Conservation (phyloP, 73 alveolate species). For the Breviolum minutum region DNA sequence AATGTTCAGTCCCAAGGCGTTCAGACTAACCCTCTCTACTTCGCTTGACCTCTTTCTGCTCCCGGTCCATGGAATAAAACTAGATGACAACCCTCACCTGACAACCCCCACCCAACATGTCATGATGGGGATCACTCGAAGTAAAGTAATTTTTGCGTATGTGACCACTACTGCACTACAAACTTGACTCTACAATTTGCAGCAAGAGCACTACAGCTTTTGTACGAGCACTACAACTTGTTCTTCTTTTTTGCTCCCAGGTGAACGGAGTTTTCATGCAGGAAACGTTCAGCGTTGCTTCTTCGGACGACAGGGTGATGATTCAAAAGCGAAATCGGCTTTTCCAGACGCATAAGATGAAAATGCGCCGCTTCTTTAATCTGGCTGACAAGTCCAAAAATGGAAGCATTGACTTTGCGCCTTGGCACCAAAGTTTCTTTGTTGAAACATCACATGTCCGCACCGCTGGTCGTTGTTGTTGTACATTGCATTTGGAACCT, state of each 20-base stretch:
- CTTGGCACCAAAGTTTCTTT: neutral
- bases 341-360: slow-evolving; percentile 14
- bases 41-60: too few species aligned
- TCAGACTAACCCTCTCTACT: too few species aligned
- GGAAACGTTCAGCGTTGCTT: slow-evolving; percentile 80
- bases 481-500: neutral
- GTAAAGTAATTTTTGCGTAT: too few species aligned
- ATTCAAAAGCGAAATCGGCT: slow-evolving; percentile 60
- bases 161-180: too few species aligned
- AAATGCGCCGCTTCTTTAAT: slow-evolving; percentile 68
- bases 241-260: neutral
- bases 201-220: neutral
- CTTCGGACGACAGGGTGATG: slow-evolving; percentile 88
- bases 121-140: too few species aligned
- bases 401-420: slow-evolving; percentile 58
- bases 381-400: slow-evolving; percentile 80
- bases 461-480: neutral
- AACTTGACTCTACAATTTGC: neutral
- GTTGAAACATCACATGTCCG: neutral
- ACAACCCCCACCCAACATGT: too few species aligned
- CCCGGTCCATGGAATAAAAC: too few species aligned
- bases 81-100: too few species aligned
- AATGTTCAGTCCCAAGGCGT: too few species aligned
- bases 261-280: slow-evolving; percentile 78
- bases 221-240: neutral